Evolutionary conservation across 2,329 filamentous ascomycete genomes (phyloP).

Genomic region (Apiospora kogelbergensis): DNA sequence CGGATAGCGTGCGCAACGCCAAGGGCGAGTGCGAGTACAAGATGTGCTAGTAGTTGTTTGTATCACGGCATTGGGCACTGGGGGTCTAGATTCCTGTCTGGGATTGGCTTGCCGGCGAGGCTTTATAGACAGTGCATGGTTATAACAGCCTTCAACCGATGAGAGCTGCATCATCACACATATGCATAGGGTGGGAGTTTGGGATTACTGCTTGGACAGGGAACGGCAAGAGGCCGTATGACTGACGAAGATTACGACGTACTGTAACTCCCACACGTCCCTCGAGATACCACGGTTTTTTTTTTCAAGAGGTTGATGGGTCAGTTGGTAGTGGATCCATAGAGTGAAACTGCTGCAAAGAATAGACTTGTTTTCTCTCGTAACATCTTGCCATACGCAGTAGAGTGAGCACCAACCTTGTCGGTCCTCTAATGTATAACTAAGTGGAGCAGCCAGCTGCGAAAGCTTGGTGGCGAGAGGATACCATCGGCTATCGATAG

Average conservation of each 20-base stretch:
- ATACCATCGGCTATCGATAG: too few species aligned
- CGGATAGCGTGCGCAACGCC: constrained; percentile 68
- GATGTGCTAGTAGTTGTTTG: constrained; percentile 58
- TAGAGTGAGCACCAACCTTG: neutral
- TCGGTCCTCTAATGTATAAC: too few species aligned
- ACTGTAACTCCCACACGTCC: constrained; percentile 28
- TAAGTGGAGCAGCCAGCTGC: too few species aligned
- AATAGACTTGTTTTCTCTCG: constrained; percentile 5
- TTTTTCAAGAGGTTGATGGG: constrained; percentile 25
- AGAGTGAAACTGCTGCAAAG: neutral
- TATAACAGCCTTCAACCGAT: neutral
- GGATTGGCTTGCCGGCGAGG: neutral
- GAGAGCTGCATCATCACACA: neutral
- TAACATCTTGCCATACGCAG: neutral
- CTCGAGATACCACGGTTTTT: constrained; percentile 21
- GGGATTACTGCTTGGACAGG: neutral
- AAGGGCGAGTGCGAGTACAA: constrained; percentile 78
- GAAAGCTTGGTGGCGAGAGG: too few species aligned
- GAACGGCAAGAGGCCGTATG: constrained; percentile 14
- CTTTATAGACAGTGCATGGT: neutral
- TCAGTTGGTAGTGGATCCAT: constrained; percentile 18
- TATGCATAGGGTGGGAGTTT: constrained; percentile 1
- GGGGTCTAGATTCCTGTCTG: neutral
- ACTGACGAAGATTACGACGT: constrained; percentile 29
- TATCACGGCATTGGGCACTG: neutral